A percentile compares a stretch with the other conserved stretches of the same genome.
Conservation (phyloP, 164 flowering plant genomes). For the Taxillus chinensis region DNA sequence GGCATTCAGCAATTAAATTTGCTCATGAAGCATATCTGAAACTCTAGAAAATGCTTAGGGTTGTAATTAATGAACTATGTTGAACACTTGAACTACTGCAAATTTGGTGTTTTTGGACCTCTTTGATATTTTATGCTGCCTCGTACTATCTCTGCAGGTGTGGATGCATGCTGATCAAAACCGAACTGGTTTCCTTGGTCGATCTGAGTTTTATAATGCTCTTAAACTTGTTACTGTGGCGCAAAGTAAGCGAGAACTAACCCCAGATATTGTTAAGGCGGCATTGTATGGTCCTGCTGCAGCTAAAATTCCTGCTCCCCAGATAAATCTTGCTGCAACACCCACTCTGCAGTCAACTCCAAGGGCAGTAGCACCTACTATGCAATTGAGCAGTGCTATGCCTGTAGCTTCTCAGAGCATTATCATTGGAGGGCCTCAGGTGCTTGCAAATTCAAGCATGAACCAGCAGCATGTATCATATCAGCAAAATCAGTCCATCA, state of each 20-base stretch:
- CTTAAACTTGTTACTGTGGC: constrained; percentile 93
- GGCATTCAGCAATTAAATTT: neutral
- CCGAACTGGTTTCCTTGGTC: constrained; percentile 69
- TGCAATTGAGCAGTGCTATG: neutral
- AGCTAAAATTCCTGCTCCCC: constrained; percentile 61
- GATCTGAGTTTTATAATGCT: constrained; percentile 82
- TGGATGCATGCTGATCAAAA: constrained; percentile 83
- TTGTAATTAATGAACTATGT: neutral
- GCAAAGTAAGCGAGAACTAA: constrained; percentile 81
- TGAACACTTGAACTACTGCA: neutral
- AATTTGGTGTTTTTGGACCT: neutral
- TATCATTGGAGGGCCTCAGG: neutral
- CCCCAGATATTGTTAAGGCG: constrained; percentile 85
- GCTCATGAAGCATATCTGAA: neutral
- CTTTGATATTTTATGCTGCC: neutral
- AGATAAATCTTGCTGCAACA: neutral
- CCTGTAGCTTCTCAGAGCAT: neutral
- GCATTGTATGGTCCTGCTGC: constrained; percentile 87
- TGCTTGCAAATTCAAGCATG: constrained; percentile 11
- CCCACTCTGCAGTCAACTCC: constrained; percentile 17
- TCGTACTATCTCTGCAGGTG: constrained; percentile 36
- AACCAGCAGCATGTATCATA: constrained; percentile 17
- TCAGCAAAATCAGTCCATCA: neutral
- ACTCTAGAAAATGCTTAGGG: too few species aligned
- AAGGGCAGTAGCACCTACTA: too few species aligned